phyloP scores from a whole-genome alignment of 2,329 filamentous ascomycete species.

The Rutstroemia sp. region DNA sequence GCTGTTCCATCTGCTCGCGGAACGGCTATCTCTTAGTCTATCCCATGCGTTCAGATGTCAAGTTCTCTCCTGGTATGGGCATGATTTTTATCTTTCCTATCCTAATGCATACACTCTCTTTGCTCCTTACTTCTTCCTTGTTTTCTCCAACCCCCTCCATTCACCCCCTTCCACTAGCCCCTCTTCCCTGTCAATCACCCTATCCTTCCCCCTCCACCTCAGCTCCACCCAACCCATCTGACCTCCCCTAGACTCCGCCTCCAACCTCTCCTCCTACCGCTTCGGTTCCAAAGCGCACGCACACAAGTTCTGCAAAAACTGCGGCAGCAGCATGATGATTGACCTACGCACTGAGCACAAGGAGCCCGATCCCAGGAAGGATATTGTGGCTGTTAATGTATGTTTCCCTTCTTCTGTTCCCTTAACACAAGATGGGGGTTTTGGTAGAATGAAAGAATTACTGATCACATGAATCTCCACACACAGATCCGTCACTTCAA shows the following conservation, averaged over 20 bases:
- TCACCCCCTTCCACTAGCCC: background rate
- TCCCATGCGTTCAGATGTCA: constrained; percentile 16
- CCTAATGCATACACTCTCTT: background rate
- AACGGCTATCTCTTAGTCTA: constrained; percentile 38
- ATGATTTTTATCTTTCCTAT: background rate
- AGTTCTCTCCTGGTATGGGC: constrained; percentile 11
- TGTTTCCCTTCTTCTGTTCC: background rate
- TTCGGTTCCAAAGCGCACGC: constrained; percentile 13
- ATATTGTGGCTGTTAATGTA: constrained; percentile 20
- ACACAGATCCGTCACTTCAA: constrained; percentile 18
- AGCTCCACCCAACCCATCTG: background rate
- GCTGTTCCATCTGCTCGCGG: constrained; percentile 57
- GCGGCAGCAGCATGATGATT: constrained; percentile 19
- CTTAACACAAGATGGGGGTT: background rate
- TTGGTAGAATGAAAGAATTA: background rate
- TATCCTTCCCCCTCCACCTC: background rate
- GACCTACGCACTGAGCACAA: constrained; percentile 10
- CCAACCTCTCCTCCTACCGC: constrained; percentile 10
- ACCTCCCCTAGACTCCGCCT: background rate
- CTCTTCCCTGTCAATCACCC: background rate
- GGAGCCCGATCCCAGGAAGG: constrained; percentile 15
- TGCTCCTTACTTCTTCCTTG: background rate
- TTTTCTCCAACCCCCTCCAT: background rate
- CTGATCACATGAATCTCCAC: background rate
- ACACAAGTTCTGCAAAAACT: constrained; percentile 21